Percentiles rank a stretch among this genome's conserved stretches.
Evolutionary conservation across 768 basidiomycete genomes (phyloP).

Genomic region (Pholiota microspora): DNA sequence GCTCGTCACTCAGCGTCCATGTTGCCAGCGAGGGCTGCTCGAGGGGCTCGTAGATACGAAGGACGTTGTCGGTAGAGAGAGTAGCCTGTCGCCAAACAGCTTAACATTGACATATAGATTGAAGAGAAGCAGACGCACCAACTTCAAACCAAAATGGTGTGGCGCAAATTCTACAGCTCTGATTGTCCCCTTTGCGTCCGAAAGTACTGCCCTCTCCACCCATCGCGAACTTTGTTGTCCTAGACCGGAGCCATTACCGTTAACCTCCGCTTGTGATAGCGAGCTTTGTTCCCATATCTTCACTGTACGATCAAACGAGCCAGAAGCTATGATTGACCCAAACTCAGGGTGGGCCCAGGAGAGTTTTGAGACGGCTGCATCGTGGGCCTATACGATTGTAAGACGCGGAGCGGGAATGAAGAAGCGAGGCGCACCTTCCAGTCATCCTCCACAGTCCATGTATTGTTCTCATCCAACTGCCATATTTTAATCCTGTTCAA

Average conservation of each 20-base stretch:
- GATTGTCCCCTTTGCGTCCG: constrained; percentile 85
- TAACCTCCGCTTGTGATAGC: constrained; percentile 18
- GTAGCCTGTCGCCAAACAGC: constrained; percentile 57
- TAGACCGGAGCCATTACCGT: constrained; percentile 17
- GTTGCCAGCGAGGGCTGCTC: constrained; percentile 71
- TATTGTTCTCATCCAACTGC: constrained; percentile 74
- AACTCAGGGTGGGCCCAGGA: constrained; percentile 95
- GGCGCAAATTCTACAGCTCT: constrained; percentile 87
- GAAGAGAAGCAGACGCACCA: constrained; percentile 49
- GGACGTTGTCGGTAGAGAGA: constrained; percentile 81
- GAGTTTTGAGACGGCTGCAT: constrained; percentile 81
- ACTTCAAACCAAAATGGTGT: constrained; percentile 81
- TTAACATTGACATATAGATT: neutral
- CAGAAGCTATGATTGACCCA: constrained; percentile 81
- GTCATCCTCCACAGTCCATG: constrained; percentile 80
- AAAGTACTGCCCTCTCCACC: constrained; percentile 70
- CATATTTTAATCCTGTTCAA: constrained; percentile 80
- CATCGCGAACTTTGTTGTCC: constrained; percentile 48
- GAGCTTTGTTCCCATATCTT: constrained; percentile 85
- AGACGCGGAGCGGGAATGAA: neutral
- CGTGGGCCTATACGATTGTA: constrained; percentile 70
- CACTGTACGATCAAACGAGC: constrained; percentile 88
- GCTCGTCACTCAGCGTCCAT: constrained; percentile 75
- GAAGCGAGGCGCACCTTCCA: constrained; percentile 69
- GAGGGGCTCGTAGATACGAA: constrained; percentile 89